A percentile compares a stretch with the other conserved stretches of the same genome.
phyloP scores from a whole-genome alignment of 257 asterid genomes.

The Solanum peruvianum region DNA sequence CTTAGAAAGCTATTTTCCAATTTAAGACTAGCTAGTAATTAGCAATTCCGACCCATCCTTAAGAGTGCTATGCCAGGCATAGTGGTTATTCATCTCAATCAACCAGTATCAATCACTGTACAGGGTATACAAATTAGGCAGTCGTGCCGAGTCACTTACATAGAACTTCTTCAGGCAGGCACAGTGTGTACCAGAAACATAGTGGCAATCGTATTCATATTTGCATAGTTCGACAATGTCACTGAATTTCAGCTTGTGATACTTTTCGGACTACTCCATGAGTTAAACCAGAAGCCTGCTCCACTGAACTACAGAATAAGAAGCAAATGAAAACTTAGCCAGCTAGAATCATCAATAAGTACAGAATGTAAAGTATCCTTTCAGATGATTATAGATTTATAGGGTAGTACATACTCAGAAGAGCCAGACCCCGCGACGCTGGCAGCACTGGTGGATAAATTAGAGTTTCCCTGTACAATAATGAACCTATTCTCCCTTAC shows the following conservation, averaged over 20 bases:
- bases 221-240: not conserved
- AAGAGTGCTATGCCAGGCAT: not conserved
- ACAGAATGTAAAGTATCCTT: not conserved
- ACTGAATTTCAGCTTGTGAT: not conserved
- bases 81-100: not conserved
- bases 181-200: not conserved
- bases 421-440: slow-evolving; percentile 2
- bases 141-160: not conserved
- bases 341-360: not conserved
- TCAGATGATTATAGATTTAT: not conserved
- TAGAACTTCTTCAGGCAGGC: not conserved
- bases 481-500: slow-evolving; percentile 1
- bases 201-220: not conserved
- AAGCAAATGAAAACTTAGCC: not conserved
- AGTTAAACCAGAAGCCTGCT: not conserved
- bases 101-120: not conserved
- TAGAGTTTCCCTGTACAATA: slow-evolving; percentile 3
- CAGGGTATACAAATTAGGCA: not conserved
- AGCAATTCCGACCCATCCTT: not conserved
- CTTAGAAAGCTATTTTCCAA: not conserved
- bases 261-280: not conserved
- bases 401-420: slow-evolving; percentile 14
- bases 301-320: slow-evolving; percentile 6
- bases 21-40: not conserved
- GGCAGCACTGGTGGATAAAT: slow-evolving; percentile 1